Evolutionary conservation across 208 protist species (phyloP).

Genomic region (Porcisia deanei): DNA sequence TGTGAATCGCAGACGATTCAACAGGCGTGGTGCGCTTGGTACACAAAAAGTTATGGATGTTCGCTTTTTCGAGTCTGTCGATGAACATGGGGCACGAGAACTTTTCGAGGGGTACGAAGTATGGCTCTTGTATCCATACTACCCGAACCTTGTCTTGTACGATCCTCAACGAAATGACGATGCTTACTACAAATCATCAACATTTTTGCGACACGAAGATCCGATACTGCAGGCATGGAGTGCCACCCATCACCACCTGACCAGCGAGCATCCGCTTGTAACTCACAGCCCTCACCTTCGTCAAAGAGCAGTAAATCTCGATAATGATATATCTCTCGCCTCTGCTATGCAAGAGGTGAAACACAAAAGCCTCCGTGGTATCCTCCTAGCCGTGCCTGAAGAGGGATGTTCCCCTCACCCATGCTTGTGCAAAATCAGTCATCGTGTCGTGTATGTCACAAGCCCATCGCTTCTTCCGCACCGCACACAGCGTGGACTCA

Average conservation of each 20-base stretch:
- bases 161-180: not conserved
- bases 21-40: constrained; percentile 68
- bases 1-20: constrained; percentile 71
- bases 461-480: constrained; percentile 40
- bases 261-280: constrained; percentile 42
- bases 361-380: constrained; percentile 35
- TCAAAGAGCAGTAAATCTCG: constrained; percentile 44
- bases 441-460: constrained; percentile 41
- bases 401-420: constrained; percentile 63
- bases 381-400: constrained; percentile 68
- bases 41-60: constrained; percentile 61
- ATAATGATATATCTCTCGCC: constrained; percentile 34
- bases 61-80: constrained; percentile 20
- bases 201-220: constrained; percentile 58
- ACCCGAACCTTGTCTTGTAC: constrained; percentile 66
- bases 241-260: constrained; percentile 34
- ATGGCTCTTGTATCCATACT: constrained; percentile 81
- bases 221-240: constrained; percentile 37
- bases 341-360: constrained; percentile 35
- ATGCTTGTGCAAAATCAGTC: constrained; percentile 26
- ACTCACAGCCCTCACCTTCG: constrained; percentile 31
- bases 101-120: constrained; percentile 47
- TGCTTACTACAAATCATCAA: not conserved
- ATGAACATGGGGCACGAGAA: constrained; percentile 15
- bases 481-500: constrained; percentile 63